These are phyloP conservation scores for Cnidoscolus chayamansa DNA, from an alignment of 441 rosid genomes.

Conservation along the genomic window DNA sequence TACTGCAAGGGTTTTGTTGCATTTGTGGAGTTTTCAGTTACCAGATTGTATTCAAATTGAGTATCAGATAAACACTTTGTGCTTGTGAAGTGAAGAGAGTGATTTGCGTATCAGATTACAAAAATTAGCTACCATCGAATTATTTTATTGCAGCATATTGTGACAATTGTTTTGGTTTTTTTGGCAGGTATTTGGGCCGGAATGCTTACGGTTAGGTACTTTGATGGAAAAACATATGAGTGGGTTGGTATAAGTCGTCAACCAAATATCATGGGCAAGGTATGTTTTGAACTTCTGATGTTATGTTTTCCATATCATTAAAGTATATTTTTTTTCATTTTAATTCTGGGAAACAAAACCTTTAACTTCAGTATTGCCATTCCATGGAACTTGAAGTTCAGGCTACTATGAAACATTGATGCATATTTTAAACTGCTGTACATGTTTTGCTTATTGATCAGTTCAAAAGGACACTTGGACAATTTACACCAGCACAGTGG, in stretches of 20 bases:
- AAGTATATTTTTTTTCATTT: neutral
- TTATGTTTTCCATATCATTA: neutral
- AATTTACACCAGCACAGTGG: conserved; percentile 99
- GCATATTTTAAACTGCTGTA: neutral
- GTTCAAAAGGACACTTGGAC: conserved; percentile 91
- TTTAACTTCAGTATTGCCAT: neutral
- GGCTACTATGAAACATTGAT: neutral
- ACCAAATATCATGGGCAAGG: conserved; percentile 91
- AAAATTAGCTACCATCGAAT: neutral
- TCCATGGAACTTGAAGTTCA: neutral
- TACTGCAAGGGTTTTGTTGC: neutral
- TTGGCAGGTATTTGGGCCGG: conserved; percentile 97
- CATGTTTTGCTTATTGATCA: conserved; percentile 27
- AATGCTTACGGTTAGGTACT: conserved; percentile 95
- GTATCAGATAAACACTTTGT: neutral
- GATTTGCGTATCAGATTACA: neutral
- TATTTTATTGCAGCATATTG: conserved; percentile 1
- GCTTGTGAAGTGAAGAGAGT: neutral
- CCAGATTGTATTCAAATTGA: neutral
- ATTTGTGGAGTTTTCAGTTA: neutral
- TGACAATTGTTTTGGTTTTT: conserved; percentile 13
- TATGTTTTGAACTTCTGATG: conserved; percentile 19
- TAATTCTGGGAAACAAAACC: neutral
- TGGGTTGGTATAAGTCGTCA: conserved; percentile 99
- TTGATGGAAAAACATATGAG: conserved; percentile 94